phyloP scores from a whole-genome alignment of 768 basidiomycete genomes.

The Mycena venus region DNA sequence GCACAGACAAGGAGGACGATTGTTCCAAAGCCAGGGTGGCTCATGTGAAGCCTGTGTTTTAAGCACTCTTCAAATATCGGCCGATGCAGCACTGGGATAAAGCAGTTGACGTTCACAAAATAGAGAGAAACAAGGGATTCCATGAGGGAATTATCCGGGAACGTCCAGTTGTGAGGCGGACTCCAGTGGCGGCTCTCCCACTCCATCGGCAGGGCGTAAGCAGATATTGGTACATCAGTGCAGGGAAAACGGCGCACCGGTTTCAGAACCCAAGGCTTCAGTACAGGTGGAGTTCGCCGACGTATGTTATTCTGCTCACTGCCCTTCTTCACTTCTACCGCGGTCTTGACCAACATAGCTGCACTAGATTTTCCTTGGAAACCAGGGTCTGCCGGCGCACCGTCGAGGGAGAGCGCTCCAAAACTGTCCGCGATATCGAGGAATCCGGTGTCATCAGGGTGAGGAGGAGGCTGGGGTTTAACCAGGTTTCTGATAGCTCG shows the following conservation, averaged over 20 bases:
- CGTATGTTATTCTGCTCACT: not conserved
- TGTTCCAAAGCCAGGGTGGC: constrained; percentile 52
- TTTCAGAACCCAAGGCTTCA: not conserved
- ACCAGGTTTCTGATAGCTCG: too few relatives aligned
- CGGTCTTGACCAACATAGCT: not conserved
- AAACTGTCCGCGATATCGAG: not conserved
- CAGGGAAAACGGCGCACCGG: too few relatives aligned
- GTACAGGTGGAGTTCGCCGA: not conserved
- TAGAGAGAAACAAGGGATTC: constrained; percentile 60
- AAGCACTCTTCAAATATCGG: constrained; percentile 61
- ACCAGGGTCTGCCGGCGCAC: not conserved
- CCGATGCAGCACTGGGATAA: constrained; percentile 64
- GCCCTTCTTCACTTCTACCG: not conserved
- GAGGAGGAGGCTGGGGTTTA: not conserved
- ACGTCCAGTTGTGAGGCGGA: not conserved
- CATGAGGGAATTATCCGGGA: constrained; percentile 39
- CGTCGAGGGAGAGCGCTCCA: not conserved
- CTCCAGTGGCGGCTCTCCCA: too few relatives aligned
- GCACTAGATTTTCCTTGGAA: constrained; percentile 20
- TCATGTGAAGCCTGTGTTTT: constrained; percentile 49
- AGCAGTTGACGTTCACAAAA: constrained; percentile 56
- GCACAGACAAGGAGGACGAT: too few relatives aligned
- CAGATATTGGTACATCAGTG: too few relatives aligned
- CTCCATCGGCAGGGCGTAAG: too few relatives aligned
- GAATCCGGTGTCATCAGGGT: not conserved